phyloP scores from a whole-genome alignment of 257 asterid species.

The Henckelia pumila region DNA sequence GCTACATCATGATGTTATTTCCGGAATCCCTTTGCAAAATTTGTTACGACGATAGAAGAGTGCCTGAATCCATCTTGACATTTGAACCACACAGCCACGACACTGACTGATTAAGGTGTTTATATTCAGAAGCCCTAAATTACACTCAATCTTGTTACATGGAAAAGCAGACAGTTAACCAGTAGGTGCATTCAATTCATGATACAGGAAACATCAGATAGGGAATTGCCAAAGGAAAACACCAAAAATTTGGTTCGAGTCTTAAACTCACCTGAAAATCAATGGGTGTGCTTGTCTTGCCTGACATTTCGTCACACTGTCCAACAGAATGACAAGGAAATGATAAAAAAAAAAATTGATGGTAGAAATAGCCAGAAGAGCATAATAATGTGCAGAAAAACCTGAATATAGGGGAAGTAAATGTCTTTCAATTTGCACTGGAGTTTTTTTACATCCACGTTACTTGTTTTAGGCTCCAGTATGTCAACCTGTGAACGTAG shows the following conservation, averaged over 20 bases:
- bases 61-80: neutral
- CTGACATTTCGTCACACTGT: slow-evolving; percentile 74
- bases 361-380: slow-evolving; percentile 10
- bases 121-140: neutral
- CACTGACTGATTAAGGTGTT: neutral
- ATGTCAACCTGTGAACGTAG: slow-evolving; percentile 54
- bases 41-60: neutral
- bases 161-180: neutral
- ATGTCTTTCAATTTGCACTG: slow-evolving; percentile 58
- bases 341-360: slow-evolving; percentile 16
- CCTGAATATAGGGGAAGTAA: slow-evolving; percentile 89
- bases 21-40: neutral
- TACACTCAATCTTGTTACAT: neutral
- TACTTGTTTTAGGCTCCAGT: slow-evolving; percentile 38
- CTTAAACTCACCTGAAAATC: slow-evolving; percentile 55
- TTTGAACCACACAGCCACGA: neutral
- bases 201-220: neutral
- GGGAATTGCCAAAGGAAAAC: neutral
- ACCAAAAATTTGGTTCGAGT: slow-evolving; percentile 8
- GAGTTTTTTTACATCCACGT: slow-evolving; percentile 27
- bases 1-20: too few species aligned
- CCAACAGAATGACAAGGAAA: slow-evolving; percentile 17
- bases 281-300: slow-evolving; percentile 54
- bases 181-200: neutral
- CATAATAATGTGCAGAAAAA: slow-evolving; percentile 15